These are phyloP conservation scores for Alternaria sp. DNA, from an alignment of 2,329 filamentous ascomycete genomes.

Conservation along the genomic window DNA sequence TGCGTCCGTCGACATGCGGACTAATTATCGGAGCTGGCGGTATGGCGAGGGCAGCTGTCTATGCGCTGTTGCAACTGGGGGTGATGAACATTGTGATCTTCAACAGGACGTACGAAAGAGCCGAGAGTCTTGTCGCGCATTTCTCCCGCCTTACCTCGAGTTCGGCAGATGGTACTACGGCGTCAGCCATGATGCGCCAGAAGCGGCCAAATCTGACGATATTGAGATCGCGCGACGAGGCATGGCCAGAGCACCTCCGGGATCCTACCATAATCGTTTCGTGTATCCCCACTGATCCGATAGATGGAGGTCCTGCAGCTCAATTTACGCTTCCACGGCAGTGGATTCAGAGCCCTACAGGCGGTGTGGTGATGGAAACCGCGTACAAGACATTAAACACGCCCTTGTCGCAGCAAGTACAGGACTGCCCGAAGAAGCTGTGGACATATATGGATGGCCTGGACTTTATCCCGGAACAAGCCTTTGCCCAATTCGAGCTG, in stretches of 20 bases:
- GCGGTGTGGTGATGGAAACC: slow-evolving; percentile 76
- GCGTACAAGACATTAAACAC: slow-evolving; percentile 78
- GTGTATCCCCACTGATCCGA: slow-evolving; percentile 75
- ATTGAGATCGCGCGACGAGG: slow-evolving; percentile 64
- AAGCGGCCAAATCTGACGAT: slow-evolving; percentile 63
- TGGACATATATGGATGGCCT: slow-evolving; percentile 81
- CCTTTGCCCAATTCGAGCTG: slow-evolving; percentile 81
- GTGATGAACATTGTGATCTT: slow-evolving; percentile 78
- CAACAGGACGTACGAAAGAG: slow-evolving; percentile 74
- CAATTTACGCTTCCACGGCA: slow-evolving; percentile 73
- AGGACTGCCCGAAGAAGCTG: slow-evolving; percentile 65
- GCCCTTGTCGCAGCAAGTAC: slow-evolving; percentile 73
- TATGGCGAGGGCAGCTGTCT: slow-evolving; percentile 80
- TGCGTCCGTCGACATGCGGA: slow-evolving; percentile 61
- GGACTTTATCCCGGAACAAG: slow-evolving; percentile 79
- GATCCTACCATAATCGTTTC: slow-evolving; percentile 78
- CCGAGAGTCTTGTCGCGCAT: slow-evolving; percentile 71
- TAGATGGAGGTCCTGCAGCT: slow-evolving; percentile 69
- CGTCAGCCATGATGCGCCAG: slow-evolving; percentile 24
- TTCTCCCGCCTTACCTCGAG: slow-evolving; percentile 65
- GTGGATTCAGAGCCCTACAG: slow-evolving; percentile 77
- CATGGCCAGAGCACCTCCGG: slow-evolving; percentile 70
- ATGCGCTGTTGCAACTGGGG: slow-evolving; percentile 79
- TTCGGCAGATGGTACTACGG: slow-evolving; percentile 24
- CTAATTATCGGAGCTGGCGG: slow-evolving; percentile 69